A percentile compares a stretch with the other conserved stretches of the same genome.
These are phyloP conservation scores for Aspergillus hiratsukae DNA, from an alignment of 2,329 filamentous ascomycete species.

Conservation along the genomic window DNA sequence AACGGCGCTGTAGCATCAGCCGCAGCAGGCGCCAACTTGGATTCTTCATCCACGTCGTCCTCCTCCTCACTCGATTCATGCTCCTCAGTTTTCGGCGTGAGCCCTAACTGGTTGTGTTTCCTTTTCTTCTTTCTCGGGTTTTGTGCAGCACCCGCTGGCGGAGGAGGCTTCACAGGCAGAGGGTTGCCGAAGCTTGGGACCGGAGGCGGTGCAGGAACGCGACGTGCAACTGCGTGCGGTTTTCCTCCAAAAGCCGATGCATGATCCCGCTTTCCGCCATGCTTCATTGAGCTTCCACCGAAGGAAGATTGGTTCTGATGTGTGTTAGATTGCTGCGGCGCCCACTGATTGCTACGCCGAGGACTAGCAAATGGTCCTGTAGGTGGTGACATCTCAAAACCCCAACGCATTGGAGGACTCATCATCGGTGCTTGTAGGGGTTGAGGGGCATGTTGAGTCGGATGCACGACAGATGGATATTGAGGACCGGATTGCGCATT, in stretches of 20 bases:
- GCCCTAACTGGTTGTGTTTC: conserved; percentile 44
- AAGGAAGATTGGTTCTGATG: conserved; percentile 16
- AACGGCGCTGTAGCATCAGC: conserved; percentile 26
- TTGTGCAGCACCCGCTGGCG: conserved; percentile 28
- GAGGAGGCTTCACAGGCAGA: conserved; percentile 40
- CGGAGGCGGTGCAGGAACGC: conserved; percentile 37
- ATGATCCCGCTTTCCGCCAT: conserved; percentile 35
- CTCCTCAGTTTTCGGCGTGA: conserved; percentile 44
- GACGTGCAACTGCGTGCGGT: conserved; percentile 25
- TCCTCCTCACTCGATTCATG: conserved; percentile 45
- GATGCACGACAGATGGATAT: conserved; percentile 16
- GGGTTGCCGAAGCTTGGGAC: conserved; percentile 44
- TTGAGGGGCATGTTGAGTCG: conserved; percentile 20
- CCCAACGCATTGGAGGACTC: conserved; percentile 54
- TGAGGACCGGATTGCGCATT: conserved; percentile 19
- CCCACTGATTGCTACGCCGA: conserved; percentile 27
- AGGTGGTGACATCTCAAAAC: conserved; percentile 49
- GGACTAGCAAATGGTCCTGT: conserved; percentile 43
- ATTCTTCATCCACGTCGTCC: conserved; percentile 44
- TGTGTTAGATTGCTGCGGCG: conserved; percentile 19
- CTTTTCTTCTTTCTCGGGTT: conserved; percentile 40
- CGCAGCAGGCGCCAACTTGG: conserved; percentile 31
- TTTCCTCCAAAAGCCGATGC: conserved; percentile 32
- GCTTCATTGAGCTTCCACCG: conserved; percentile 17
- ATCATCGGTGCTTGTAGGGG: conserved; percentile 40